Conservation (phyloP, 371 early-diverging fungal species). For the Mucor irregularis region DNA sequence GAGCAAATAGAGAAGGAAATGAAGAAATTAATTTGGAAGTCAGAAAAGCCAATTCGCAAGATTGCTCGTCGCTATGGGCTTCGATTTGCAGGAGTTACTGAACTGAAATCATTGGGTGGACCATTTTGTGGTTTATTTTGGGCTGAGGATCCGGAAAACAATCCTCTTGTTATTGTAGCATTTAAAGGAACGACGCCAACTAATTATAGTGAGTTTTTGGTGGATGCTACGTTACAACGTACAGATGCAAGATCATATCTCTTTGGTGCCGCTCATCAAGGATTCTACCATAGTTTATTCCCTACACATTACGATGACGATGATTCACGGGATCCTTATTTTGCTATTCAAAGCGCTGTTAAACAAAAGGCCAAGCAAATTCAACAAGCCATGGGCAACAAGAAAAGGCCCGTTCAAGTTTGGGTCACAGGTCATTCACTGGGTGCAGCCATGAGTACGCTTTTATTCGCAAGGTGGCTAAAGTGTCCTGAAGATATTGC, state of each 20-base stretch:
- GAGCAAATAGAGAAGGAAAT: slow-evolving; percentile 10
- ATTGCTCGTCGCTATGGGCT: slow-evolving; percentile 38
- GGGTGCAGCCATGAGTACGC: slow-evolving; percentile 48
- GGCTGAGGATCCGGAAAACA: background rate
- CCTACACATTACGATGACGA: slow-evolving; percentile 11
- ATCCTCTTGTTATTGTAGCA: slow-evolving; percentile 41
- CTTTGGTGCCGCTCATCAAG: slow-evolving; percentile 44
- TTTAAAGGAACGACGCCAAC: slow-evolving; percentile 51
- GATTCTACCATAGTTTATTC: slow-evolving; percentile 43
- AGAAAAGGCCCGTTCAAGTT: slow-evolving; percentile 36
- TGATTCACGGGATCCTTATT: slow-evolving; percentile 45
- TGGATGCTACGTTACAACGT: slow-evolving; percentile 42
- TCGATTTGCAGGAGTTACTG: slow-evolving; percentile 50
- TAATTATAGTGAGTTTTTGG: slow-evolving; percentile 45
- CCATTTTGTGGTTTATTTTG: slow-evolving; percentile 47
- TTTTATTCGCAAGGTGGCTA: slow-evolving; percentile 49
- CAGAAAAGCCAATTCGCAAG: slow-evolving; percentile 25
- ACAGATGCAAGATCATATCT: slow-evolving; percentile 37
- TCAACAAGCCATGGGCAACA: slow-evolving; percentile 6
- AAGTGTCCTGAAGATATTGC: slow-evolving; percentile 38
- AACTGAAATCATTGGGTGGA: slow-evolving; percentile 49
- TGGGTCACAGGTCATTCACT: slow-evolving; percentile 59
- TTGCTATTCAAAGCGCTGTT: slow-evolving; percentile 41
- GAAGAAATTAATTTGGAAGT: slow-evolving; percentile 24
- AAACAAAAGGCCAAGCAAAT: slow-evolving; percentile 30